Evolutionary conservation across 495 filamentous ascomycete genomes (phyloP), one percentile per base, ranked within the genome.

Genomic region (Penicillium egyptiacum): DNA sequence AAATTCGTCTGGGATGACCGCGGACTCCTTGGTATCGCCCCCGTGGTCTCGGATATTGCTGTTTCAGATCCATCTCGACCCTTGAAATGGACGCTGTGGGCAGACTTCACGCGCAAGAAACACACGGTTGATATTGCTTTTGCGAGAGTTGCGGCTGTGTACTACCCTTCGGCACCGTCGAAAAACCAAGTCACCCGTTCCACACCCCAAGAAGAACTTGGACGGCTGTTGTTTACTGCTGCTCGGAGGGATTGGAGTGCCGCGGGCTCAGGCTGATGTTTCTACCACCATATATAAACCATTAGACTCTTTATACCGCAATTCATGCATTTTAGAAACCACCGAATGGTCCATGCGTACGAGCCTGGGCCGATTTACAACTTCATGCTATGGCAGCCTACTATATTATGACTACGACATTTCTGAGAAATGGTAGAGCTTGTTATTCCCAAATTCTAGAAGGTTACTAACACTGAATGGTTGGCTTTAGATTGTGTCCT

Each of bases 11-110:
- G 87, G 86, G 74, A 97, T 81, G 58, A 75, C 76, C 42, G 87
- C 81, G 59, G 86, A 78, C 63, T 88, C 73, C 64, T 86, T 70
- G 73, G 96, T 70, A 72, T 95, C 85, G 58, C 80, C 68, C 71
- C 89, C 83, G 26, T 26, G 8, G 11, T 40, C 5, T 72, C 63
- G 64, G 47, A 64, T 16, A 4, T 40, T 7, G 28, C 20, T 22
- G 12, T 19, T 28, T 46, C 28, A 25, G 41, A 55, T 12, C 19
- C 7, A 12, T 47, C 43, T 9, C 19, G 49, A 31, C 45, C 64
- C 11, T 42, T 52, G 12, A 53, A 54, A 10, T 50, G 49, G 19
- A 62, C 55, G 2, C 65, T 65, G 6, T 77, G 74, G 74, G 55
- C 47, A 52, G 60, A 25, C 56, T 50, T 39, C 20, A 16, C 44